Base-by-base conservation (phyloP, 495 filamentous ascomycete species). In the Oleoguttula mirabilis region DNA sequence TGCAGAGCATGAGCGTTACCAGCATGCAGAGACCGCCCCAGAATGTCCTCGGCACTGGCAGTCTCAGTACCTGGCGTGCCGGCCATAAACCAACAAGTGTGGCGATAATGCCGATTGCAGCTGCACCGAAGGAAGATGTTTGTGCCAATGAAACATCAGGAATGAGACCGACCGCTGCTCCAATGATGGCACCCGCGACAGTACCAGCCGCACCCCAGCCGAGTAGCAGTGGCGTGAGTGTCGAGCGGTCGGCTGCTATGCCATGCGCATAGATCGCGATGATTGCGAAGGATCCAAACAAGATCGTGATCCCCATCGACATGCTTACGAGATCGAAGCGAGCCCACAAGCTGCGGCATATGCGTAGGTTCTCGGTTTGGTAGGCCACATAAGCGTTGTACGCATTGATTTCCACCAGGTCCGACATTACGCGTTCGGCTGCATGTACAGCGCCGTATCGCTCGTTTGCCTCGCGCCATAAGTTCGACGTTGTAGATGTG, bases 331-430 rank as follows among this genome's bases (percentile, higher is more conserved):
- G 64, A 58, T 96, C 82, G 55, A 96, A 98, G 20, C 79, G 71
- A 10, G 92, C 85, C 90, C 90, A 98, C 19, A 95, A 68, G 17
- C 66, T 67, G 52, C 84, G 83, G 65, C 80, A 96, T n/a, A 84
- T 67, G 24, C 75, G 69, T 21, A 98, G 66, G 11, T 79, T 92
- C 54, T 83, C 76, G 28, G 66, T 63, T 55, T 95, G 83, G 52
- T 92, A 94, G 2, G 67, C 66, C 12, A 73, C 69, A 52, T 82
- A 88, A 1, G 75, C 69, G 2, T 68, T 51, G 54, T 77, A 84
- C 20, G 66, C 62, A 3, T 63, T 45, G 28, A 57, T 10, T 6
- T 15, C 7, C 16, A 7, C 10, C 19, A 7, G 12, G 35, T 10
- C 7, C 4, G 20, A 1, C 14, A 23, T 12, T 39, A 3, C 27